These are phyloP conservation scores for Meyerozyma carpophila DNA, from an alignment of 1,139 yeast species.

Conservation along the genomic window DNA sequence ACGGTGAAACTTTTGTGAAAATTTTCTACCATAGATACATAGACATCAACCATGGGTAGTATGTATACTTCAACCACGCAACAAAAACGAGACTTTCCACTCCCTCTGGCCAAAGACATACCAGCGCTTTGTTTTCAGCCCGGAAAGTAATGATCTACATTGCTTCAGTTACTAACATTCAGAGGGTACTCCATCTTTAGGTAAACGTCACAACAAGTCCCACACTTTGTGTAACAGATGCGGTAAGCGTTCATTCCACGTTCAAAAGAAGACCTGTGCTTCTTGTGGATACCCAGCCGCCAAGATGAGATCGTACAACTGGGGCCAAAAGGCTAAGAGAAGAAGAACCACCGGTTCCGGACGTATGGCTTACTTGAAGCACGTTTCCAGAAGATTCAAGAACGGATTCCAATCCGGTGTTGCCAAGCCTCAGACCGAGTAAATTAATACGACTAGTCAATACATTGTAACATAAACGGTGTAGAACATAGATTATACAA, in stretches of 20 bases:
- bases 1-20: conserved; percentile 5
- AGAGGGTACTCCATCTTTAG: conserved; percentile 99
- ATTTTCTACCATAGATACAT: conserved; percentile 15
- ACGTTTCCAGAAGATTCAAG: conserved; percentile 96
- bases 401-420: conserved; percentile 95
- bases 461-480: conserved; percentile 8
- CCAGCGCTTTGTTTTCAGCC: background rate
- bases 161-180: conserved; percentile 12
- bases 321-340: conserved; percentile 99
- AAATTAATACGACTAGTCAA: conserved; percentile 13
- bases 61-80: conserved; percentile 29
- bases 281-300: conserved; percentile 99
- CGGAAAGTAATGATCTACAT: background rate
- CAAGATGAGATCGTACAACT: conserved; percentile 97
- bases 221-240: conserved; percentile 99
- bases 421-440: conserved; percentile 53
- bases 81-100: no score
- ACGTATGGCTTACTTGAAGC: conserved; percentile 97
- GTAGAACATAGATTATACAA: conserved; percentile 4
- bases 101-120: background rate
- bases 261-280: conserved; percentile 98
- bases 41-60: conserved; percentile 59
- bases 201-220: conserved; percentile 99
- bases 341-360: conserved; percentile 99
- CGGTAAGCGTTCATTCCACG: conserved; percentile 98